Base-by-base conservation (phyloP, 2,329 filamentous ascomycete species). In the Macrophomina phaseolina region DNA sequence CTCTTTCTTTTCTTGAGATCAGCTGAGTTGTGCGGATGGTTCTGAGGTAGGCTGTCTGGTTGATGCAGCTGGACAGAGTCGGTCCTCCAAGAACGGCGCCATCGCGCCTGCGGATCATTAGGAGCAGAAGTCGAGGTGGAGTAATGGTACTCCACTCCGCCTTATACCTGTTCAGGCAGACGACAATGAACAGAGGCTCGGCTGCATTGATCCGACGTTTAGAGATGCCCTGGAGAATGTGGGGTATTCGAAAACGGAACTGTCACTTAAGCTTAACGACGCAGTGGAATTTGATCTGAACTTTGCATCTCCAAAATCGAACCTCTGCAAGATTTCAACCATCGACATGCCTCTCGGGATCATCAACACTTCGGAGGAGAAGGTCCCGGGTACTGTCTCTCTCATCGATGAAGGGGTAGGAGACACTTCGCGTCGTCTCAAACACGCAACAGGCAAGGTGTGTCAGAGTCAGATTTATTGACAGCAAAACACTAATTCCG, bases 361-460 rank as follows among this genome's bases (percentile, higher is more conserved):
- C 2, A 7, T 62, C 4, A 7, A 49, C 8, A 23, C 58, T 3
- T 36, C 28, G 2, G 18, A 36, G 4, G 58, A 49, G 42, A 49
- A 49, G 4, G 58, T 62, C 9, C 58, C 58, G 2, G 58, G 58
- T 6, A 48, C 58, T 9, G 58, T 62, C 16, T 62, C 58, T 23
- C 45, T 62, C 23, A 36, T 62, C 14, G 58, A 62, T 23, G 42
- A 62, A 48, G 58, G 45, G n/a, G 28, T 45, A 2, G 45, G 16
- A 38, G n/a, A 62, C 58, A 62, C 38, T 36, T 14, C 45, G 2
- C 42, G 30, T 5, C 32, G 68, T 18, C 68, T 71, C 32, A 70
- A 72, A 42, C 72, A 72, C 61, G 69, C 53, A 9, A 70, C 67
- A 40, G 71, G 71, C 12, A 72, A 70, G 53, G 71, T 72, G 23